Evolutionary conservation across 2,329 filamentous ascomycete genomes (phyloP).

Genomic region (Trichoderma sp.): DNA sequence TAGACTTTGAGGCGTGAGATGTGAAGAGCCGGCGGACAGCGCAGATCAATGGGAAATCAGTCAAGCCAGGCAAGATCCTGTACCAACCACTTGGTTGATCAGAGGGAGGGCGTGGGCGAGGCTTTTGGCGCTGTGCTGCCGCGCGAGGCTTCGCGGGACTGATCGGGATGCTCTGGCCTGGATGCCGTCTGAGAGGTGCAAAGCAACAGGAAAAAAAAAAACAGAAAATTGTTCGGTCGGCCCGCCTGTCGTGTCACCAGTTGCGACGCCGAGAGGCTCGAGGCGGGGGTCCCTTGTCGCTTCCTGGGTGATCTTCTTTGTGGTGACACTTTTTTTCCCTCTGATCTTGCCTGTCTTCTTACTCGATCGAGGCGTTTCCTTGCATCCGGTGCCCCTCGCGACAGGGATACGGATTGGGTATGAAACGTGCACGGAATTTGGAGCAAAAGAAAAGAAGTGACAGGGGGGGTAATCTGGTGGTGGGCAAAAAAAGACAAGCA

Average conservation of each 20-base stretch:
- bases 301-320: slow-evolving; percentile 4
- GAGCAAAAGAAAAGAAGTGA: background rate
- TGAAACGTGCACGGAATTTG: slow-evolving; percentile 24
- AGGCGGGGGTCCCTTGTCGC: slow-evolving; percentile 15
- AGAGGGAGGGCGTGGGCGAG: background rate
- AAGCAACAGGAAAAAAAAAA: background rate
- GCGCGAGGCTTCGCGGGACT: slow-evolving; percentile 11
- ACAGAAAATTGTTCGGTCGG: slow-evolving; percentile 19
- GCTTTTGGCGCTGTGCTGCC: slow-evolving; percentile 1
- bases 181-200: background rate
- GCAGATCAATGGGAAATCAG: background rate
- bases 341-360: background rate
- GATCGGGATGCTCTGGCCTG: slow-evolving; percentile 8
- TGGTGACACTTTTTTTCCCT: background rate
- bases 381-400: slow-evolving; percentile 18
- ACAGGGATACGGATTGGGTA: slow-evolving; percentile 16
- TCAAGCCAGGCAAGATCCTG: background rate
- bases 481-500: background rate
- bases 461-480: background rate
- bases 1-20: background rate
- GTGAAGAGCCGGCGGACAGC: background rate
- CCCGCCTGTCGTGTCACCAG: slow-evolving; percentile 17
- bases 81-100: too few species aligned
- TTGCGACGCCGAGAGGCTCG: slow-evolving; percentile 2
- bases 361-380: slow-evolving; percentile 1